Percentiles rank a stretch among this genome's conserved stretches.
These are phyloP conservation scores for Penicillium sp. DNA, from an alignment of 2,329 filamentous ascomycete species.

Conservation along the genomic window DNA sequence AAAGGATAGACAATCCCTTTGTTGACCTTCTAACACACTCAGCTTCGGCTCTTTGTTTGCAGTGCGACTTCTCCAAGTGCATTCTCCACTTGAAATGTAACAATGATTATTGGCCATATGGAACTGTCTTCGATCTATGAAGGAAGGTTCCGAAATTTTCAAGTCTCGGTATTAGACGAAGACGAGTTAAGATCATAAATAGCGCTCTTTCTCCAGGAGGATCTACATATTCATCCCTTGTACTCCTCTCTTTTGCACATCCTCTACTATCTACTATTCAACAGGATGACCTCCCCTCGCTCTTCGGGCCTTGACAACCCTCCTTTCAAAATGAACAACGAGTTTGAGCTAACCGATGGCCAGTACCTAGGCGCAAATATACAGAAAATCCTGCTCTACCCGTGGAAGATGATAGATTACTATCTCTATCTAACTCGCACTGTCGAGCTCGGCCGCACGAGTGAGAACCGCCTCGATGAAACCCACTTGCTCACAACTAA, in stretches of 20 bases:
- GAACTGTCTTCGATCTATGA: background rate
- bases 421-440: constrained; percentile 27
- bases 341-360: background rate
- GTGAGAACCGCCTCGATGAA: constrained; percentile 15
- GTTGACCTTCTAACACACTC: background rate
- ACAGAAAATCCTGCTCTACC: constrained; percentile 14
- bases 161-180: background rate
- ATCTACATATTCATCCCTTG: background rate
- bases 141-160: background rate
- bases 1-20: background rate
- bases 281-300: background rate
- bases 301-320: background rate
- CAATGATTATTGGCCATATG: background rate
- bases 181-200: background rate
- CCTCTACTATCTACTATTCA: background rate
- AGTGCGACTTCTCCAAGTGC: background rate
- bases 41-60: background rate
- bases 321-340: background rate
- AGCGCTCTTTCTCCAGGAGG: background rate
- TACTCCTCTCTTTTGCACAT: background rate
- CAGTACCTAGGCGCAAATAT: background rate
- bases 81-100: background rate
- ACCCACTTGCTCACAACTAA: constrained; percentile 25
- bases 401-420: constrained; percentile 33
- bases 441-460: constrained; percentile 22